Evolutionary conservation across 768 basidiomycete species (phyloP).

Genomic region (Leccinum disarticulatum): DNA sequence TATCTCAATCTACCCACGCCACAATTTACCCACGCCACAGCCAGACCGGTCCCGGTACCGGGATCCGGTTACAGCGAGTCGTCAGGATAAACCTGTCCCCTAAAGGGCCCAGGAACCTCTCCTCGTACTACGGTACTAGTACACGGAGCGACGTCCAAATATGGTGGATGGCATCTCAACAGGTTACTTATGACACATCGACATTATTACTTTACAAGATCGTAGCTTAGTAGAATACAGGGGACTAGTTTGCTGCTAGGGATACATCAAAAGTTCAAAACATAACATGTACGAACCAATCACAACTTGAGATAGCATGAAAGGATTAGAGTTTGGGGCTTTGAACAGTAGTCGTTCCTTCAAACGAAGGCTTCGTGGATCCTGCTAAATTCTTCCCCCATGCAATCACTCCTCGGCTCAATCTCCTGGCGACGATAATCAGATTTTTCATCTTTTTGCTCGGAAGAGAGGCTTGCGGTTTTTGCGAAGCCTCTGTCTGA

Average conservation of each 20-base stretch:
- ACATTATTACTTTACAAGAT: neutral
- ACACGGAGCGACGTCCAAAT: too few species aligned
- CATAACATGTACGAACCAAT: constrained; percentile 10
- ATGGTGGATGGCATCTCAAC: too few species aligned
- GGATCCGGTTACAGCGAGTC: too few species aligned
- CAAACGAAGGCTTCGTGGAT: constrained; percentile 7
- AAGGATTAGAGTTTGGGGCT: constrained; percentile 5
- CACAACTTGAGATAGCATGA: constrained; percentile 7
- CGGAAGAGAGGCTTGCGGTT: constrained; percentile 14
- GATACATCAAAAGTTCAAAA: constrained; percentile 21
- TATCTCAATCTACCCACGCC: too few species aligned
- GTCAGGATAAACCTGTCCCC: too few species aligned
- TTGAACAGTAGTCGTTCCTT: neutral
- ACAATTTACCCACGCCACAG: too few species aligned
- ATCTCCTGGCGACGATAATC: constrained; percentile 22
- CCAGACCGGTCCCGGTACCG: too few species aligned
- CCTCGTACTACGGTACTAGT: too few species aligned
- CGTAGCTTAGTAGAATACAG: neutral
- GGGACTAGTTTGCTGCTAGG: constrained; percentile 19
- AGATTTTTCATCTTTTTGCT: constrained; percentile 21
- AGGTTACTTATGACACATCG: too few species aligned
- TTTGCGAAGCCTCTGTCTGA: constrained; percentile 1
- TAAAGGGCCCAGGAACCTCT: too few species aligned
- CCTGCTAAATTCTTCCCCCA: constrained; percentile 32
- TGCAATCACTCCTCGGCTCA: constrained; percentile 29